These are phyloP conservation scores for Heliocybe sulcata DNA, from an alignment of 1,284 basidiomycete species.

Conservation along the genomic window DNA sequence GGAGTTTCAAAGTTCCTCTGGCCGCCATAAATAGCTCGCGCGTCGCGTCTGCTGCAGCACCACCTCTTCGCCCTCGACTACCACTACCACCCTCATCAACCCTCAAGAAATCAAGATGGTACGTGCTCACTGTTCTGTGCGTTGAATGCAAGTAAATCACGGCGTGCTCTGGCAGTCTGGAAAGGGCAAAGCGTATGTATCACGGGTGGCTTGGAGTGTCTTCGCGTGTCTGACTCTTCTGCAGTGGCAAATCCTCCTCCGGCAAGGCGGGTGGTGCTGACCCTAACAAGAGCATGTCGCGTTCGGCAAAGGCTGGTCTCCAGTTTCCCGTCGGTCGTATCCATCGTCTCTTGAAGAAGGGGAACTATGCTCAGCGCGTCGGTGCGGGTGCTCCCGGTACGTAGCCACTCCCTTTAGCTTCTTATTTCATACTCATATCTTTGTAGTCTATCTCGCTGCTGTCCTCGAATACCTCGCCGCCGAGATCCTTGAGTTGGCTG, in stretches of 20 bases:
- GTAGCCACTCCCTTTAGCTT: constrained; percentile 14
- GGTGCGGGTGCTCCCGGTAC: constrained; percentile 75
- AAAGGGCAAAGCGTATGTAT: constrained; percentile 26
- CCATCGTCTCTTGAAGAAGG: constrained; percentile 84
- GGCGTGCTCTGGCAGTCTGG: constrained; percentile 29
- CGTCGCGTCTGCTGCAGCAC: constrained; percentile 4
- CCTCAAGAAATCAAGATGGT: constrained; percentile 11
- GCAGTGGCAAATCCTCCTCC: constrained; percentile 52
- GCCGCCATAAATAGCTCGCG: neutral
- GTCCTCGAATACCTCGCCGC: constrained; percentile 81
- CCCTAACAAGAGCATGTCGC: constrained; percentile 58
- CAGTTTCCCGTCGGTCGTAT: constrained; percentile 92
- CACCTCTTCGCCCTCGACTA: constrained; percentile 8
- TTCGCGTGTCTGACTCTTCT: neutral
- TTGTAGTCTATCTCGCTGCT: constrained; percentile 78
- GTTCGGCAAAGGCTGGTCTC: constrained; percentile 77
- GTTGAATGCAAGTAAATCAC: constrained; percentile 6
- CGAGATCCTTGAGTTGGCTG: constrained; percentile 84
- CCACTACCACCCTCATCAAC: constrained; percentile 4
- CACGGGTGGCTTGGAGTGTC: neutral
- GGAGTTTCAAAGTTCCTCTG: neutral
- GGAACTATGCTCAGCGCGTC: constrained; percentile 80
- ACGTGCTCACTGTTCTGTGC: constrained; percentile 2
- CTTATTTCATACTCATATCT: constrained; percentile 6
- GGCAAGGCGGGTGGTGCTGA: constrained; percentile 43